These are phyloP conservation scores for Prototheca cutis DNA, from an alignment of 163 green algal species.

Conservation along the genomic window DNA sequence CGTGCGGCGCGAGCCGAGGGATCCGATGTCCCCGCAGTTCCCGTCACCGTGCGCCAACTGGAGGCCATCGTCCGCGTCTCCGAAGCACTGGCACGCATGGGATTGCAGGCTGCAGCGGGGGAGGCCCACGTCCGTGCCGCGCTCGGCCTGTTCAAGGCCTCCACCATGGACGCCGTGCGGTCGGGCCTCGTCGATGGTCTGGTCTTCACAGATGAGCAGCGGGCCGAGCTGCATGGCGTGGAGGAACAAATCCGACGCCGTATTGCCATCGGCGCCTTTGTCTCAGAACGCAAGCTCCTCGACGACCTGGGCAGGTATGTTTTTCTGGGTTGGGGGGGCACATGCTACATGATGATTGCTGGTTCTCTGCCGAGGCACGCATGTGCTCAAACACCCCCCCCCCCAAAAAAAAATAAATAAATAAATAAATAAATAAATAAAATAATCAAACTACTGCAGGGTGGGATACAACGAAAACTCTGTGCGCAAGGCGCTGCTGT, in stretches of 20 bases:
- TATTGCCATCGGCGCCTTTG: slow-evolving; percentile 59
- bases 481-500: slow-evolving; percentile 53
- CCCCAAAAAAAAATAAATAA: too few species aligned
- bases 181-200: slow-evolving; percentile 48
- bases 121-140: slow-evolving; percentile 65
- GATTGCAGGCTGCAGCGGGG: slow-evolving; percentile 52
- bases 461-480: slow-evolving; percentile 57
- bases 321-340: neutral
- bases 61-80: slow-evolving; percentile 90
- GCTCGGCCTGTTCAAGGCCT: slow-evolving; percentile 75
- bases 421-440: too few species aligned
- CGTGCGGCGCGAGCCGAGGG: slow-evolving; percentile 37
- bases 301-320: slow-evolving; percentile 38
- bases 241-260: slow-evolving; percentile 68
- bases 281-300: slow-evolving; percentile 47
- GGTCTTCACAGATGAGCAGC: slow-evolving; percentile 54
- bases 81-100: slow-evolving; percentile 89
- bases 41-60: slow-evolving; percentile 92
- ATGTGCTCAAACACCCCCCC: too few species aligned
- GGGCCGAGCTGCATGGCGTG: slow-evolving; percentile 50
- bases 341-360: too few species aligned
- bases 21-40: slow-evolving; percentile 48
- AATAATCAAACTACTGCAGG: too few species aligned
- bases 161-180: slow-evolving; percentile 80
- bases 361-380: too few species aligned